phyloP scores from a whole-genome alignment of 495 filamentous ascomycete genomes.

The Penicillium verhagenii region DNA sequence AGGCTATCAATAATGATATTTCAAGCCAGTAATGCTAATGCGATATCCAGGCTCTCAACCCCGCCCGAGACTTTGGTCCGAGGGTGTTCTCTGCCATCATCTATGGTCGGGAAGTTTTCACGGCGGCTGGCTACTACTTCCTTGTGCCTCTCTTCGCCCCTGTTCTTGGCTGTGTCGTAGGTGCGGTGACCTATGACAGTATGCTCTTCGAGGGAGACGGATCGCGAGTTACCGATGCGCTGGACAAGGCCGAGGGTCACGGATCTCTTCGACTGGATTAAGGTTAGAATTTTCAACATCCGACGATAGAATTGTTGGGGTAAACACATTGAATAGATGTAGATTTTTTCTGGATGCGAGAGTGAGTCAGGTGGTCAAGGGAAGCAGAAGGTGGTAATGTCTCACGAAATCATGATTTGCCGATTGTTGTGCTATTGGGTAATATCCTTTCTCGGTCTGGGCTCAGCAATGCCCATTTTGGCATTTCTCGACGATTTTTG shows the following conservation, averaged over 20 bases:
- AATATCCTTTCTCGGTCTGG: no score
- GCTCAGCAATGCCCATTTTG: no score
- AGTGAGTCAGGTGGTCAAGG: no score
- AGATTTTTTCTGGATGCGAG: no score
- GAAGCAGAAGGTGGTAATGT: no score
- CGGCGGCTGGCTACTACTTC: slow-evolving; percentile 32
- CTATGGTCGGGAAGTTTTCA: slow-evolving; percentile 35
- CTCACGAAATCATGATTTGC: no score
- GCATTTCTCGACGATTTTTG: no score
- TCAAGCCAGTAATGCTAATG: no score
- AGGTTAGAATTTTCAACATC: no score
- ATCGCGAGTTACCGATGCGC: slow-evolving; percentile 30
- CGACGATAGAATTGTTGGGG: no score
- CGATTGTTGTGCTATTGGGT: no score
- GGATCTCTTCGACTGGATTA: slow-evolving; percentile 27
- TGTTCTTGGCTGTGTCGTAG: slow-evolving; percentile 31
- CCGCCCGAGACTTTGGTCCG: slow-evolving; percentile 36
- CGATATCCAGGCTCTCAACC: slow-evolving; percentile 41
- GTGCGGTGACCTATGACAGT: slow-evolving; percentile 29
- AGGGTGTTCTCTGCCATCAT: slow-evolving; percentile 36
- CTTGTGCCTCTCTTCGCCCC: slow-evolving; percentile 35
- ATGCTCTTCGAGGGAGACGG: slow-evolving; percentile 34
- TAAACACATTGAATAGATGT: no score
- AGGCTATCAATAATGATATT: neutral
- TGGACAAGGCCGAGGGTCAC: slow-evolving; percentile 29